Base-by-base conservation (phyloP, 345 rosid genomes). In the Gossypium turneri region DNA sequence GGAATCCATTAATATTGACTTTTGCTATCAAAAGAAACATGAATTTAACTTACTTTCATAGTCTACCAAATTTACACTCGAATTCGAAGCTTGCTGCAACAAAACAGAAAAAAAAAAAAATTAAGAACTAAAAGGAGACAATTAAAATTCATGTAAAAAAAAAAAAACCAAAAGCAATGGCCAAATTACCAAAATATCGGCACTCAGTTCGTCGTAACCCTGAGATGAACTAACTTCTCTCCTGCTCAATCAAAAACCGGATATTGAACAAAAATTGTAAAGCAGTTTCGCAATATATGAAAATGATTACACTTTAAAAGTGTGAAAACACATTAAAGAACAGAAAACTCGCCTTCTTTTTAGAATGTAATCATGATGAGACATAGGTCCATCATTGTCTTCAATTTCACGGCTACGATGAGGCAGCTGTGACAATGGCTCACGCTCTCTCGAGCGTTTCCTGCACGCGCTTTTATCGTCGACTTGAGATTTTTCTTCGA, bases 321-420 rank as follows among this genome's bases (percentile, higher is more conserved):
- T n/a, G 12, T 47, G 58, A 45, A 13, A 84, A 53, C n/a, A 6
- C 20, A 53, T 16, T 12, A 12, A 53, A 45, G 34, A 59, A 20
- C 3, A 9, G 12, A 59, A 20, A 22, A 3, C 16, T 68, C 73
- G 57, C 95, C 95, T 86, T 79, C 81, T 79, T 81, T 80, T 88
- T 20, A 61, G 68, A 22, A 90, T 77, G 75, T 88, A 90, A 79
- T 86, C 95, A 44, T 79, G 85, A 73, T 90, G 91, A 57, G 92
- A 84, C 89, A 88, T 83, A 0, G 89, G 91, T 47, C 85, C 85
- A 55, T 82, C 88, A 3, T 75, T 61, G 68, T 76, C 84, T 67
- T 78, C 78, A 17, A 75, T 48, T 29, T 62, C 77, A 41, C 71
- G 51, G 48, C 56, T 76, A 53, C 65, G 65, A 11, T 63, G 66